Conservation (phyloP, 768 basidiomycete species). For the Kondoa subrosea region DNA sequence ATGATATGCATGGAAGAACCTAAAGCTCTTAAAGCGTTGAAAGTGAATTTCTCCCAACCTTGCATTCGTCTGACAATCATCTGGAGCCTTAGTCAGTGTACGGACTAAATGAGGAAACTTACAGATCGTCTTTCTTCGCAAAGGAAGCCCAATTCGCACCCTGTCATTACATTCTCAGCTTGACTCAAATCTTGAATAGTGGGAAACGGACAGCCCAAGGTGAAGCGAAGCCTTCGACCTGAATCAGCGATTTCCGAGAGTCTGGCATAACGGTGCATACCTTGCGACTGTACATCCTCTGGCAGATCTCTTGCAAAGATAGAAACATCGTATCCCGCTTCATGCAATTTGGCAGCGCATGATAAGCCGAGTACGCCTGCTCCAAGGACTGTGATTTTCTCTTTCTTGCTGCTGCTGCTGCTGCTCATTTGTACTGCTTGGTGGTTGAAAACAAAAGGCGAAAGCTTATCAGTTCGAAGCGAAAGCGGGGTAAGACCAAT, state of each 20-base stretch:
- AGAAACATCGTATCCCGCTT: slow-evolving; percentile 12
- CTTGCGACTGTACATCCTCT: not conserved
- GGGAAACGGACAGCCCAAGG: slow-evolving; percentile 16
- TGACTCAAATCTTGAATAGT: not conserved
- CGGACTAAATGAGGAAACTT: slow-evolving; percentile 13
- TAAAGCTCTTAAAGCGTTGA: not conserved
- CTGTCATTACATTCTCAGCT: not conserved
- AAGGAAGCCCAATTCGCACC: slow-evolving; percentile 19
- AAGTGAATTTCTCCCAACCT: slow-evolving; percentile 9
- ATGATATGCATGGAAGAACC: not conserved
- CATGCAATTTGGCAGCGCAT: slow-evolving; percentile 4
- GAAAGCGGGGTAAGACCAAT: no score
- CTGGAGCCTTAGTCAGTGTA: slow-evolving; percentile 6
- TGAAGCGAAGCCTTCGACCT: slow-evolving; percentile 7
- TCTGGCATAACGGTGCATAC: not conserved
- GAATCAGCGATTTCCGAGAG: not conserved
- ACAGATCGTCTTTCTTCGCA: slow-evolving; percentile 12
- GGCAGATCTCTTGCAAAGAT: slow-evolving; percentile 15
- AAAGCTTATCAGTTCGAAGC: not conserved
- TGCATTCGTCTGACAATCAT: slow-evolving; percentile 10
- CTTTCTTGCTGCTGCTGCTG: not conserved
- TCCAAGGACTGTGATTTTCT: slow-evolving; percentile 6
- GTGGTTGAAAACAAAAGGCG: not conserved
- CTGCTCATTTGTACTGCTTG: not conserved
- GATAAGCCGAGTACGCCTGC: slow-evolving; percentile 13